Conservation (phyloP, 139 green algal species). For the Closterium sp. region DNA sequence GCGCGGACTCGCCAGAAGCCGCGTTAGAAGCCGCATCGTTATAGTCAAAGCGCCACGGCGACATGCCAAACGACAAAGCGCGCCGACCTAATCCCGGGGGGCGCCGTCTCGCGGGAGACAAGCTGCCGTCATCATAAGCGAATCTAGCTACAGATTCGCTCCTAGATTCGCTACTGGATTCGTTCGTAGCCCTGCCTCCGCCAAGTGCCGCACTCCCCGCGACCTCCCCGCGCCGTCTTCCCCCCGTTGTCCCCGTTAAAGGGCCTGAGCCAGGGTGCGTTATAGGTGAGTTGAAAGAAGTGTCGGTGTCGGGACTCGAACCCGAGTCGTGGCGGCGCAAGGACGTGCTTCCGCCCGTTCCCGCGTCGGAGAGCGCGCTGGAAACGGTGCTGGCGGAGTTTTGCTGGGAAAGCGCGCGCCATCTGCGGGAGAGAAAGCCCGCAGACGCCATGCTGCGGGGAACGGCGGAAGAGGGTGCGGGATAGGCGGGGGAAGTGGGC, state of each 20-base stretch:
- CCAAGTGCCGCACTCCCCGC: not conserved
- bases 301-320: not conserved
- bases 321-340: not conserved
- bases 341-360: not conserved
- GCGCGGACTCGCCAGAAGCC: not conserved
- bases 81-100: not conserved
- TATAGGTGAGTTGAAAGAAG: not conserved
- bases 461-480: not conserved
- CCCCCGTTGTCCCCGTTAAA: not conserved
- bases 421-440: not conserved
- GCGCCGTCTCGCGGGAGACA: not conserved
- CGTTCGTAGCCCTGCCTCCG: not conserved
- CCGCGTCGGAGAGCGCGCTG: not conserved
- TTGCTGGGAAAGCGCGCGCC: not conserved
- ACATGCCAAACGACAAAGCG: not conserved
- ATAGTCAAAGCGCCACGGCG: not conserved
- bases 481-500: not conserved
- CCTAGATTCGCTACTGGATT: not conserved
- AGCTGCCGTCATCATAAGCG: not conserved
- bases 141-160: not conserved
- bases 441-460: not conserved
- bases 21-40: not conserved
- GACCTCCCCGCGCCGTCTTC: not conserved
- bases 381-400: not conserved
- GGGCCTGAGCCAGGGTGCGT: not conserved